Evolutionary conservation across 495 filamentous ascomycete genomes (phyloP).

Genomic region (Geoglossum glabrum): DNA sequence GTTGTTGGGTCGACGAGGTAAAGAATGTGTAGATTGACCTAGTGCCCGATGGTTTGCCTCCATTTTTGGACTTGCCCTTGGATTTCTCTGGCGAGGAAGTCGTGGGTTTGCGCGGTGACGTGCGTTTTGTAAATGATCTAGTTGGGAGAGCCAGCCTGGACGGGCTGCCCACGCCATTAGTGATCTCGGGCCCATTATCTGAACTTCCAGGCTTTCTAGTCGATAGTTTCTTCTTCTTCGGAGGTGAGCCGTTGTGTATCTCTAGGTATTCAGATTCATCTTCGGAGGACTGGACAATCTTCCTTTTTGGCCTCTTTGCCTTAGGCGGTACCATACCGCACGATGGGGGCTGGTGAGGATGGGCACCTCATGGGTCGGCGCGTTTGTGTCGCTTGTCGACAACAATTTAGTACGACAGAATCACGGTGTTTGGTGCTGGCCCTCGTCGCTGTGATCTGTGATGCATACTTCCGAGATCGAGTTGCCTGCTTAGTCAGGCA

Average conservation of each 20-base stretch:
- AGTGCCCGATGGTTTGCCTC: not conserved
- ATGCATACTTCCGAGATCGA: no score
- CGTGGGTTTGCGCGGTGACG: not conserved
- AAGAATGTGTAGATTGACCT: constrained; percentile 3
- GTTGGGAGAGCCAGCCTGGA: constrained; percentile 2
- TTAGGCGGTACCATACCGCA: constrained; percentile 23
- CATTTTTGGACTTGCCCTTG: not conserved
- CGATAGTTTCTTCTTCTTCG: constrained; percentile 4
- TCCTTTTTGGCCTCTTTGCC: constrained; percentile 26
- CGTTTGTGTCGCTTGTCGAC: not conserved
- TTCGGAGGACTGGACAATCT: constrained; percentile 24
- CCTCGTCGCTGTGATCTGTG: no score
- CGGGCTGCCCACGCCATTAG: not conserved
- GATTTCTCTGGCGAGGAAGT: constrained; percentile 1
- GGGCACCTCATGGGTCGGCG: not conserved
- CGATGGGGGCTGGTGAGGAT: not conserved
- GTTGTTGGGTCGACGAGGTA: constrained; percentile 1
- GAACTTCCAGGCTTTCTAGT: constrained; percentile 4
- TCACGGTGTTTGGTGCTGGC: no score
- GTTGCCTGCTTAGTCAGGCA: no score
- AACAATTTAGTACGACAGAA: no score
- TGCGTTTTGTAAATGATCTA: not conserved
- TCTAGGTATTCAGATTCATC: constrained; percentile 16
- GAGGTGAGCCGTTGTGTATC: not conserved
- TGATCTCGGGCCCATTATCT: not conserved